phyloP scores from a whole-genome alignment of 176 grass and related monocot genomes.

The Musa schizocarpa region DNA sequence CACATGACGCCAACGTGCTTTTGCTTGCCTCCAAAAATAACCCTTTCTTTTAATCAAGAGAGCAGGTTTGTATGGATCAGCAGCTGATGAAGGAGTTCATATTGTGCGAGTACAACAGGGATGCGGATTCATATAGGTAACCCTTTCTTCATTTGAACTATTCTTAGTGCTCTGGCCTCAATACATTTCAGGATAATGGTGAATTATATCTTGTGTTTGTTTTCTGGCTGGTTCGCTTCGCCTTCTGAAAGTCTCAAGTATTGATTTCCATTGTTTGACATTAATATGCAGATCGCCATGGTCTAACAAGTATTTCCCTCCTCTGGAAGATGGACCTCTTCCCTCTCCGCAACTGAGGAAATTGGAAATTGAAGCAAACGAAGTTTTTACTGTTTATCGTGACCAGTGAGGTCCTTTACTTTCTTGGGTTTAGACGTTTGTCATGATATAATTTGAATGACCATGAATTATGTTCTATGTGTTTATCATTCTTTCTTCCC shows the following conservation, averaged over 20 bases:
- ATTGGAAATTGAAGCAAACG: constrained; percentile 91
- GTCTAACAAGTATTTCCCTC: constrained; percentile 82
- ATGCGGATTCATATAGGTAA: constrained; percentile 88
- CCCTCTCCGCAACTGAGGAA: constrained; percentile 59
- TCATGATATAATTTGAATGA: constrained; percentile 4
- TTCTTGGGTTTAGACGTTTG: background rate
- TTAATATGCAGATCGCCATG: constrained; percentile 75
- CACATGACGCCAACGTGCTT: background rate
- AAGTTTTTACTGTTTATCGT: constrained; percentile 81
- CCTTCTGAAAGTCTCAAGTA: too few relatives aligned
- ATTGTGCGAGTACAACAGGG: constrained; percentile 93
- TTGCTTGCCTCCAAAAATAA: background rate
- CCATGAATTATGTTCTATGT: background rate
- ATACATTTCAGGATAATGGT: background rate
- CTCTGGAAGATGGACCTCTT: constrained; percentile 83
- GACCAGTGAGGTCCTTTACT: constrained; percentile 67
- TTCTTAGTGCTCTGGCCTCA: background rate
- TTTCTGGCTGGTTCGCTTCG: background rate
- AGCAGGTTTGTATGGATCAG: constrained; percentile 78
- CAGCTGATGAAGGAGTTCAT: constrained; percentile 75
- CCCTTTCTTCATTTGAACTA: background rate
- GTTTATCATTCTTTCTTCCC: too few relatives aligned
- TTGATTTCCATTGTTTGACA: background rate
- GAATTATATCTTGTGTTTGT: background rate
- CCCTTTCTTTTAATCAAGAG: background rate